Base-by-base conservation (phyloP, 805 yeast species). In the Teunomyces cretensis region DNA sequence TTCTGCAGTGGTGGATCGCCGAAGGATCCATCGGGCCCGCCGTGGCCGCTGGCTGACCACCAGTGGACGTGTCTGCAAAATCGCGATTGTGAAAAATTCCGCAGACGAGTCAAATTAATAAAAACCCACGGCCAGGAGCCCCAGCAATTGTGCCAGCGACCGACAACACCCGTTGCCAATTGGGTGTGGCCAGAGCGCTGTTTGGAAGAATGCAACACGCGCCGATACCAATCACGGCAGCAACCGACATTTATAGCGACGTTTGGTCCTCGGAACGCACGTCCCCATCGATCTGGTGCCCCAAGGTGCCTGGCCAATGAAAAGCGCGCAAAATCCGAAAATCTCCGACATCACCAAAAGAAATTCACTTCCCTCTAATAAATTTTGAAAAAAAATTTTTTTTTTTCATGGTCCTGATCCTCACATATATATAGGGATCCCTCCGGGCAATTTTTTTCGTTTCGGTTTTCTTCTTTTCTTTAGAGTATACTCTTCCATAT, bases 401-500 rank as follows among this genome's bases (percentile, higher is more conserved):
- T 38, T 37, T 28, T 32, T 42, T 33, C 11, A 22, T 22, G 9
- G 28, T 35, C 37, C 30, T 35, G 38, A 35, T 35, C 38, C 38
- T 35, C 38, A 19, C 42, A 30, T 44, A 44, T 44, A 44, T 44
- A 44, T 40, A 41, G 24, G 33, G 32, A 28, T 33, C 37, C 19
- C 41, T 24, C 32, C 38, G n/a, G 13, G 19, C 47, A 39, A 30
- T 36, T 28, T 16, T n/a, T 31, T 37, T 43, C 33, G 32, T 30
- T 33, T 16, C 2, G 33, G 13, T 26, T 32, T 41, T 22, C 26
- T 38, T 38, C 26, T 30, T 33, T 19, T 41, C 44, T 35, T 37
- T 30, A 36, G 39, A 41, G 44, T 36, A 33, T 40, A 44, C 28
- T 39, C 41, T 39, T 39, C 31, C 41, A 39, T 30, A 44, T 44